Percentiles rank a stretch among this genome's conserved stretches.
Conservation (phyloP, 768 basidiomycete genomes). For the Sarcomyxa edulis region DNA sequence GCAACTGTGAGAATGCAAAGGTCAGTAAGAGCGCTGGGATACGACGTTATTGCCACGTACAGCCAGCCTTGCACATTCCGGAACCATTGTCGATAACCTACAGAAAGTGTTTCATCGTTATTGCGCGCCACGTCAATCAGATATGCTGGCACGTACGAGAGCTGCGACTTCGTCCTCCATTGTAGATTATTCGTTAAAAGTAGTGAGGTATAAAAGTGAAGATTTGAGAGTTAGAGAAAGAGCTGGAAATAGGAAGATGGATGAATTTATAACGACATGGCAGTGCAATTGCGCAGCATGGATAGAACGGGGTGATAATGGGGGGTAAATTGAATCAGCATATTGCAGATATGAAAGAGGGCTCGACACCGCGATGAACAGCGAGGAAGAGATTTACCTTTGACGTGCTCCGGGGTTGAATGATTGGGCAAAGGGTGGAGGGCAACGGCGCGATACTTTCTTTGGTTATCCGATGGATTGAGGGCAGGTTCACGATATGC, state of each 20-base stretch:
- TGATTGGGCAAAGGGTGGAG: not conserved
- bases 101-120: not conserved
- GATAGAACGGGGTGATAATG: not conserved
- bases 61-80: conserved; percentile 99
- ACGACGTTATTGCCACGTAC: conserved; percentile 40
- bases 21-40: conserved; percentile 13
- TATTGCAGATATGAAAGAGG: no score
- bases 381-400: not conserved
- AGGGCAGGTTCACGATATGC: conserved; percentile 1
- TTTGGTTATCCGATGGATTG: conserved; percentile 2
- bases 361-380: no score
- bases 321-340: not conserved
- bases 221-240: conserved; percentile 1
- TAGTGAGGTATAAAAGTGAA: conserved; percentile 14
- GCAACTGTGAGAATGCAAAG: conserved; percentile 41
- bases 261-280: not conserved
- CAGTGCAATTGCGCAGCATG: not conserved
- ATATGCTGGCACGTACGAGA: conserved; percentile 27
- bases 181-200: conserved; percentile 29
- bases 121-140: not conserved
- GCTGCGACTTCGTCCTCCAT: conserved; percentile 48
- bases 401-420: not conserved
- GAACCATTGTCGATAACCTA: conserved; percentile 92
- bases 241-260: not conserved
- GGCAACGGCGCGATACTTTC: no score